phyloP scores from a whole-genome alignment of 2,329 filamentous ascomycete species.

The Alternaria infectoria region DNA sequence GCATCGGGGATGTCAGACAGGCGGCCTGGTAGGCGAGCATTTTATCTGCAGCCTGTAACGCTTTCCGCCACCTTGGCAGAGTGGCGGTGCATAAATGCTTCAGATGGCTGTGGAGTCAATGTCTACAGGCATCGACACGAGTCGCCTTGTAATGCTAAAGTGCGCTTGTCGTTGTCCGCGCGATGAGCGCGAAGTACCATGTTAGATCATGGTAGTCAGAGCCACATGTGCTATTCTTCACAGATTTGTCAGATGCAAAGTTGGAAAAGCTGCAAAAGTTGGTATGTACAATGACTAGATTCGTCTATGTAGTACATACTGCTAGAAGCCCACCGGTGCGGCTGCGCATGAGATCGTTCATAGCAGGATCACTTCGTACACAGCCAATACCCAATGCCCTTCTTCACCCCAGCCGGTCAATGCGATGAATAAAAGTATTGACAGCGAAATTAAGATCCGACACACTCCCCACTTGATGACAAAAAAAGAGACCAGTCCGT shows the following conservation, averaged over 20 bases:
- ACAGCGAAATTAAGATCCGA: conserved; percentile 30
- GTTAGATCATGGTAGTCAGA: not conserved
- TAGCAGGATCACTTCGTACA: not conserved
- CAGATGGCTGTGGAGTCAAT: not conserved
- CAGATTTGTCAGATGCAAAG: not conserved
- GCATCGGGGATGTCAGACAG: not conserved
- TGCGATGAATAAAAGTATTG: conserved; percentile 30
- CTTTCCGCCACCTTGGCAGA: not conserved
- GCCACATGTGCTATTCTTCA: not conserved
- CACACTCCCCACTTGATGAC: conserved; percentile 12
- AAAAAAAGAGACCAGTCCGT: conserved; percentile 19
- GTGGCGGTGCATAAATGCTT: not conserved
- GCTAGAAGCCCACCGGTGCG: not conserved
- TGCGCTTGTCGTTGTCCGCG: not conserved
- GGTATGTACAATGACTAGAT: not conserved
- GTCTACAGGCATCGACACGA: not conserved
- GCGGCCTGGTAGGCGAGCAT: not conserved
- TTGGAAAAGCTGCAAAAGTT: not conserved
- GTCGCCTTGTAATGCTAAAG: not conserved
- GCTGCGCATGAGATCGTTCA: not conserved
- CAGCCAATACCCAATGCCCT: not conserved
- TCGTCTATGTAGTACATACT: not conserved
- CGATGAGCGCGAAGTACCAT: not conserved
- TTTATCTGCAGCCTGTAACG: not conserved
- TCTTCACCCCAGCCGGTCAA: conserved; percentile 15